These are phyloP conservation scores for Wickerhamomyces ciferrii DNA, from an alignment of 805 yeast species.

Conservation along the genomic window DNA sequence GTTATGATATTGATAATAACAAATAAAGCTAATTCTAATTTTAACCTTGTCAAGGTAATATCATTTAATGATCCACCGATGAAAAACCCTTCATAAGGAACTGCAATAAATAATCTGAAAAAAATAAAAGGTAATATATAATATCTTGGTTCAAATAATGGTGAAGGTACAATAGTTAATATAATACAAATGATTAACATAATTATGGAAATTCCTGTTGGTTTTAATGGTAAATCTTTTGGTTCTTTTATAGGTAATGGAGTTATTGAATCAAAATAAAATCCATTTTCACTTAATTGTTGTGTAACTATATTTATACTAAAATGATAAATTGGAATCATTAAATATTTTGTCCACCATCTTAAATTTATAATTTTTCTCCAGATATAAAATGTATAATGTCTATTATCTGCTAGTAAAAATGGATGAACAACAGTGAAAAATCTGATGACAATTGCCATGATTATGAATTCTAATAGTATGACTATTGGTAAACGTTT, in stretches of 20 bases:
- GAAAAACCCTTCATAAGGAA: conserved; percentile 27
- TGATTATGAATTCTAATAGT: conserved; percentile 25
- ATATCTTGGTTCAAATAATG: conserved; percentile 91
- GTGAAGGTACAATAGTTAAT: conserved; percentile 77
- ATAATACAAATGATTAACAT: conserved; percentile 47
- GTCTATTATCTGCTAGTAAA: conserved; percentile 89
- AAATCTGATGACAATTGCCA: conserved; percentile 43
- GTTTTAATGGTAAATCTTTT: conserved; percentile 31
- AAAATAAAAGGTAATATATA: conserved; percentile 76
- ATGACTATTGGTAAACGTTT: conserved; percentile 22
- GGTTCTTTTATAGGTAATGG: conserved; percentile 31
- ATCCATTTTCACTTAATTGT: conserved; percentile 28
- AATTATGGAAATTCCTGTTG: conserved; percentile 41
- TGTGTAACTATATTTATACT: conserved; percentile 30
- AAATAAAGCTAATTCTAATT: conserved; percentile 60
- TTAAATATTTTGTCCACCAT: conserved; percentile 39
- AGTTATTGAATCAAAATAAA: conserved; percentile 26
- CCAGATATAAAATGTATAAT: conserved; percentile 85
- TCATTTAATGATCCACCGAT: conserved; percentile 13
- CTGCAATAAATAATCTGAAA: conserved; percentile 58
- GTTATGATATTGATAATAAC: conserved; percentile 48
- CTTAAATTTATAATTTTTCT: conserved; percentile 51
- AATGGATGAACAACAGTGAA: conserved; percentile 86
- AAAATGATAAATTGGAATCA: conserved; percentile 72
- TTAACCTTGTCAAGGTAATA: conserved; percentile 29